These are phyloP conservation scores for Lolium perenne DNA, from an alignment of 176 grass and related monocot species.

Conservation along the genomic window DNA sequence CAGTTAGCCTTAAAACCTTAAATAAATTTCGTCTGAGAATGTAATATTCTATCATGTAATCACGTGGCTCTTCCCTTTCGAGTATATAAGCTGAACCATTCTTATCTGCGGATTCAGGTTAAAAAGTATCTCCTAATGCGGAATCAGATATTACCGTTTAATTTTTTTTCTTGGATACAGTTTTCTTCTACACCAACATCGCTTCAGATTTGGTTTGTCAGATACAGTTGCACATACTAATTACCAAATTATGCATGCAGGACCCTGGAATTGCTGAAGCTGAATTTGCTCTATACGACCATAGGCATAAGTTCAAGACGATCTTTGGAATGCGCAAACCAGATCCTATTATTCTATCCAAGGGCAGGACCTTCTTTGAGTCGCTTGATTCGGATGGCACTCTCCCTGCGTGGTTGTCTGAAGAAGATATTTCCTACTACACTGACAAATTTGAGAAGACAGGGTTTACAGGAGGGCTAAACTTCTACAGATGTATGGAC, in stretches of 20 bases:
- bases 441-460: conserved; percentile 78
- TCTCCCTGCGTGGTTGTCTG: conserved; percentile 81
- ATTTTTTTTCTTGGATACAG: background rate
- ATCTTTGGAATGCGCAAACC: conserved; percentile 72
- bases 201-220: conserved; percentile 4
- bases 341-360: conserved; percentile 57
- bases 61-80: background rate
- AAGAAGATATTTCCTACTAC: conserved; percentile 83
- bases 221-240: background rate
- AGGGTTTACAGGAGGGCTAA: conserved; percentile 80
- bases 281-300: conserved; percentile 60
- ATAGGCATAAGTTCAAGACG: conserved; percentile 50
- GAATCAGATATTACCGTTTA: conserved; percentile 8
- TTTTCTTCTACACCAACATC: background rate
- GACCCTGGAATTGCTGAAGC: conserved; percentile 78
- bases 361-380: conserved; percentile 80
- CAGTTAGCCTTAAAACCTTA: background rate
- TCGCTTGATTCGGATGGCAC: conserved; percentile 56
- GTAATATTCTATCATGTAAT: conserved; percentile 11
- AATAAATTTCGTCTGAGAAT: background rate
- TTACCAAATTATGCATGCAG: conserved; percentile 46
- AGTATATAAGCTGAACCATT: background rate
- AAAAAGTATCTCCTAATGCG: background rate
- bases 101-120: background rate
- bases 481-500: conserved; percentile 92